A percentile compares a stretch with the other conserved stretches of the same genome.
These are phyloP conservation scores for Emmonsia crescens DNA, from an alignment of 2,329 filamentous ascomycete species.

Conservation along the genomic window DNA sequence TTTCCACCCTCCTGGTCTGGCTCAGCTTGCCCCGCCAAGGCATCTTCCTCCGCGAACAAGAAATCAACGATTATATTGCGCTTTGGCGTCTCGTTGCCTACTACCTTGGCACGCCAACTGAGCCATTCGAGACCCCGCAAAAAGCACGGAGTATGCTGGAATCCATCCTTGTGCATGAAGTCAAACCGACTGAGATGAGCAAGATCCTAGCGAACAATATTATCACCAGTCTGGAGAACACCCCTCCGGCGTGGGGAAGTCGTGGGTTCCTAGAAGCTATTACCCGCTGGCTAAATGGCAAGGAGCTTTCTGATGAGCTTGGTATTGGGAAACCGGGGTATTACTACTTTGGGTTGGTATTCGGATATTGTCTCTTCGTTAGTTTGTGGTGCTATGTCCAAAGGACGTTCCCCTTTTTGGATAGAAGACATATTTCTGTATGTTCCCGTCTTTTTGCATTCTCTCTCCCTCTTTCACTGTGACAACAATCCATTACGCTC, in stretches of 20 bases:
- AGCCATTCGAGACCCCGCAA: slow-evolving; percentile 46
- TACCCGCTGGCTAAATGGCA: slow-evolving; percentile 60
- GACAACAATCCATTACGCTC: not conserved
- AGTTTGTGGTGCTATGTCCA: slow-evolving; percentile 39
- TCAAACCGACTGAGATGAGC: slow-evolving; percentile 53
- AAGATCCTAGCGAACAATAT: slow-evolving; percentile 63
- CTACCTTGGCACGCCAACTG: slow-evolving; percentile 57
- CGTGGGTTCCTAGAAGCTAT: slow-evolving; percentile 57
- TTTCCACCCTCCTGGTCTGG: slow-evolving; percentile 58
- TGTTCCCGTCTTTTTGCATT: slow-evolving; percentile 9
- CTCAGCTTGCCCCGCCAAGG: slow-evolving; percentile 62
- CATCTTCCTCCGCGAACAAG: slow-evolving; percentile 50
- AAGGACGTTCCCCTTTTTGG: slow-evolving; percentile 39
- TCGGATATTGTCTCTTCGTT: slow-evolving; percentile 57
- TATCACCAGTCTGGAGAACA: slow-evolving; percentile 54
- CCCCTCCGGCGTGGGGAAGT: slow-evolving; percentile 55
- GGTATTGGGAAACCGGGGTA: slow-evolving; percentile 45
- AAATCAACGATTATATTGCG: slow-evolving; percentile 59
- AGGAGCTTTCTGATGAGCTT: slow-evolving; percentile 49
- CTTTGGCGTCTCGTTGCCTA: slow-evolving; percentile 67
- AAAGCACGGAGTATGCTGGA: slow-evolving; percentile 56
- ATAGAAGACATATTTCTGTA: slow-evolving; percentile 43
- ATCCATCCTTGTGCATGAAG: slow-evolving; percentile 53
- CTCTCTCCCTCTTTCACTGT: no score
- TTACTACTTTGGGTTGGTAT: slow-evolving; percentile 51